Base-by-base conservation (phyloP, 1,284 basidiomycete species). In the Leccinum griseonigrum region DNA sequence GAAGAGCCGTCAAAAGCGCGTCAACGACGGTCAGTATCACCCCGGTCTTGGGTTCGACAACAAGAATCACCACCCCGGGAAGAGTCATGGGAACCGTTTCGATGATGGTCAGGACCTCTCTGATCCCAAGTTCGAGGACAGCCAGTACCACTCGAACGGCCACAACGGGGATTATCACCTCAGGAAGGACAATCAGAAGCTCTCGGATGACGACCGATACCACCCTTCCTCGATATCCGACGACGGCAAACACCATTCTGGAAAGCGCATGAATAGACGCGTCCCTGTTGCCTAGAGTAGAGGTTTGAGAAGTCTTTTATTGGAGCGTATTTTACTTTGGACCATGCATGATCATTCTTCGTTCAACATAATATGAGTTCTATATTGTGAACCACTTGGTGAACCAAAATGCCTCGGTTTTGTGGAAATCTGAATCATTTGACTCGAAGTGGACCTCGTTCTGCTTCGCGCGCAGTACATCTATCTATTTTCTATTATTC, bases 291-390 rank as follows among this genome's bases (percentile, higher is more conserved):
- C 32, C n/a, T 65, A 58, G 40, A 28, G 9, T 48, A 34, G 18
- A 40, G 31, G 13, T 22, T 48, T 13, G 18, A 38, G 46, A 38
- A 40, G n/a, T 29, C 2, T 11, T 28, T 34, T 50, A 36, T 43
- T 26, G 46, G 46, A 48, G 22, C 26, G 18, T 54, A 50, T 57
- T 56, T 55, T 60, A n/a, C 18, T 56, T 62, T 56, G 55, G 58
- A 34, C 48, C 60, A 57, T 60, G 52, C 60, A 60, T 36, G 13
- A 61, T 66, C 64, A 58, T 61, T 65, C 58, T 63, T 65, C 46
- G n/a, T 58, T 62, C 14, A 28, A 51, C 54, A 11, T 51, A 8
- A 43, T 46, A 26, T 38, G 40, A 40, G 34, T 32, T 52, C n/a
- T 7, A 50, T 26, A 50, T 50, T 10, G 7, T 31, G 32, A 16